Percentiles rank a stretch among this genome's conserved stretches.
Evolutionary conservation across 1,284 basidiomycete species (phyloP).

Genomic region (Trametes sp.): DNA sequence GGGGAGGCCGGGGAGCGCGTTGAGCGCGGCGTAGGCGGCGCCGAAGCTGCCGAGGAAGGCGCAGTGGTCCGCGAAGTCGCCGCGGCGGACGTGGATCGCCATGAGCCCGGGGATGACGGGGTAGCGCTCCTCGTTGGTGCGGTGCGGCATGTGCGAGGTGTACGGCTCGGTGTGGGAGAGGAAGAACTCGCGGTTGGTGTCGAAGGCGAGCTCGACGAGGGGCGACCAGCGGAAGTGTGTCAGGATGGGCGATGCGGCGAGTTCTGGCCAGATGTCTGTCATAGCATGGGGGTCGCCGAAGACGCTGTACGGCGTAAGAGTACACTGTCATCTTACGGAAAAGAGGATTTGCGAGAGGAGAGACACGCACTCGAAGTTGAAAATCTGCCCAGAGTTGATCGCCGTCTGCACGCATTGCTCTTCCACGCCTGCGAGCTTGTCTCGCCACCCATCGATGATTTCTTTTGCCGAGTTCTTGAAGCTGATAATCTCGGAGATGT

Average conservation of each 20-base stretch:
- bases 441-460: constrained; percentile 60
- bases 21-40: constrained; percentile 51
- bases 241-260: constrained; percentile 48
- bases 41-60: constrained; percentile 50
- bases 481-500: constrained; percentile 23
- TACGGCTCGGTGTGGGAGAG: constrained; percentile 29
- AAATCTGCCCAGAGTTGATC: constrained; percentile 45
- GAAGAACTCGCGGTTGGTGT: constrained; percentile 46
- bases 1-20: constrained; percentile 48
- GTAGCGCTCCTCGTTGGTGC: constrained; percentile 31
- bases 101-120: constrained; percentile 51
- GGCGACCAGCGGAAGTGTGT: constrained; percentile 51
- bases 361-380: constrained; percentile 53
- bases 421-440: constrained; percentile 55
- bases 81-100: constrained; percentile 66
- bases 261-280: constrained; percentile 45
- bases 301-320: constrained; percentile 41
- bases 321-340: not conserved
- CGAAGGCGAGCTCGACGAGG: constrained; percentile 48
- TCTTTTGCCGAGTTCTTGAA: constrained; percentile 22
- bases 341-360: not conserved
- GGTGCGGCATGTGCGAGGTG: constrained; percentile 18
- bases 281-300: constrained; percentile 45
- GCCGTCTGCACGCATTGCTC: constrained; percentile 35
- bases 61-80: constrained; percentile 66